A percentile compares a stretch with the other conserved stretches of the same genome.
phyloP scores from a whole-genome alignment of 1,139 yeast species.

The Blastobotrys buckinghamii region DNA sequence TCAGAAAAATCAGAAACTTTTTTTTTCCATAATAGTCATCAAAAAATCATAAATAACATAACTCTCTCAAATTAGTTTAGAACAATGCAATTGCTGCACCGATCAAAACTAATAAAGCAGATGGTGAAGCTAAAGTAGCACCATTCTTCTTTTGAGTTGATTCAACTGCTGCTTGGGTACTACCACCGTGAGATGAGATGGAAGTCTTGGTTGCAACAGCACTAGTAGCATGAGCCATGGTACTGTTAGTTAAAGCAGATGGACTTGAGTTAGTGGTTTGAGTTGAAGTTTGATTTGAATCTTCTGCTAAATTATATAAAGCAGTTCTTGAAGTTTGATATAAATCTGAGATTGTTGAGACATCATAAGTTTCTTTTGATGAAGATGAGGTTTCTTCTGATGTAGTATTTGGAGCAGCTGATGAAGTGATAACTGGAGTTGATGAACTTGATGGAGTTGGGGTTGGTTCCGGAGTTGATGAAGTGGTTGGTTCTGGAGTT shows the following conservation, averaged over 20 bases:
- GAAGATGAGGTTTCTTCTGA: conserved; percentile 1
- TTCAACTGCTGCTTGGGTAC: neutral
- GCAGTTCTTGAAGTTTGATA: conserved; percentile 23
- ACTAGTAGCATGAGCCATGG: conserved; percentile 2
- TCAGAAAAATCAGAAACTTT: neutral
- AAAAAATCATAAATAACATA: neutral
- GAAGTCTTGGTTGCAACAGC: neutral
- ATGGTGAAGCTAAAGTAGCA: conserved; percentile 2
- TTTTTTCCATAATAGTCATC: no score
- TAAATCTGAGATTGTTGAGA: conserved; percentile 18
- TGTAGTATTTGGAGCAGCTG: neutral
- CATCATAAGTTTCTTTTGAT: conserved; percentile 12
- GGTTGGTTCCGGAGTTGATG: conserved; percentile 7
- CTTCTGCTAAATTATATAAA: conserved; percentile 22
- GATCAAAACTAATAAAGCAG: neutral
- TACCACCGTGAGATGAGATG: no score
- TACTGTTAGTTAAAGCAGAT: neutral
- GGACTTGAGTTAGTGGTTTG: neutral
- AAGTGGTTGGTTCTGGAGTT: conserved; percentile 5
- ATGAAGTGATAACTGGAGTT: conserved; percentile 12
- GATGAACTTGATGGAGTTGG: conserved; percentile 4
- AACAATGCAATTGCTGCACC: conserved; percentile 4
- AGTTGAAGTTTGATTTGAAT: conserved; percentile 9
- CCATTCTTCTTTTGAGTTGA: neutral
- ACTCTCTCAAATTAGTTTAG: neutral